Conservation (phyloP, 2,329 filamentous ascomycete species). For the Aureobasidium sp. region DNA sequence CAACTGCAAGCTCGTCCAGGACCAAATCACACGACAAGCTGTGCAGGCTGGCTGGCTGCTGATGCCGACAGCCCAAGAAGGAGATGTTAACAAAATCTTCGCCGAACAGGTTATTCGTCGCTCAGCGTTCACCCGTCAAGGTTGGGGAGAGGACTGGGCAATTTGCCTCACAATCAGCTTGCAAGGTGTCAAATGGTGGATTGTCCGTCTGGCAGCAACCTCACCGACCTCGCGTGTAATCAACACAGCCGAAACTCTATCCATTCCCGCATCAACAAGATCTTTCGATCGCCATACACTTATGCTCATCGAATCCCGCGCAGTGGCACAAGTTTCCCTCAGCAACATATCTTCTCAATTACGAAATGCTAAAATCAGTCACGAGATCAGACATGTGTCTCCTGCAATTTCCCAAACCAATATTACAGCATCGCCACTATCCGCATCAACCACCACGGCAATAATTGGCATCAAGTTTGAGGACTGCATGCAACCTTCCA, state of each 20-base stretch:
- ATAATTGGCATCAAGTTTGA: conserved; percentile 15
- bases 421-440: conserved; percentile 14
- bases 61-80: conserved; percentile 42
- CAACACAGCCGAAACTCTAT: conserved; percentile 18
- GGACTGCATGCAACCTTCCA: conserved; percentile 4
- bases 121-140: conserved; percentile 61
- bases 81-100: conserved; percentile 54
- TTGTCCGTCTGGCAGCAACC: conserved; percentile 54
- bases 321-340: conserved; percentile 30
- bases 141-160: conserved; percentile 69
- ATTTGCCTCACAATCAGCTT: conserved; percentile 64
- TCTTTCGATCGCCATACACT: conserved; percentile 21
- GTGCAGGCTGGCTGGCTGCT: conserved; percentile 58
- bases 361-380: conserved; percentile 18
- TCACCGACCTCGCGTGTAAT: conserved; percentile 19
- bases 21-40: conserved; percentile 55
- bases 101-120: conserved; percentile 57
- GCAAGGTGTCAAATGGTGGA: conserved; percentile 72
- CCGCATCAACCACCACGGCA: conserved; percentile 14
- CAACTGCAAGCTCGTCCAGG: conserved; percentile 54
- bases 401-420: not conserved
- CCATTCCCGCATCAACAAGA: not conserved
- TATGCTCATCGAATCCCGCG: conserved; percentile 32
- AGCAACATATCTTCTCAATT: conserved; percentile 24
- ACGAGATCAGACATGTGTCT: conserved; percentile 16